These are phyloP conservation scores for Aegilops bicornis DNA, from an alignment of 176 grass and related monocot species.

Conservation along the genomic window DNA sequence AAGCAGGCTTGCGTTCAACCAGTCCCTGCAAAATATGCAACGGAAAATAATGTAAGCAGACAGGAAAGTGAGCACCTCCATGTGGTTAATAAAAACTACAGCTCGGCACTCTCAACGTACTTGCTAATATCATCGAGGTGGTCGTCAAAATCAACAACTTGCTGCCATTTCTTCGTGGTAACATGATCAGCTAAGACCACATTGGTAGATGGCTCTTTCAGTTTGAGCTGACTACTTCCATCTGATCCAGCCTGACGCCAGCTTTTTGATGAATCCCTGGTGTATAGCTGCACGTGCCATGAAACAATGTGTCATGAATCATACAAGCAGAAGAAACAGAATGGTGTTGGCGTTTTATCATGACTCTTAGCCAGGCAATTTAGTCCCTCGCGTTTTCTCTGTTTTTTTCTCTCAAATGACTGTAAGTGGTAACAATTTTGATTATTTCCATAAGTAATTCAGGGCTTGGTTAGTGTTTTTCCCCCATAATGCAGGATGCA, in stretches of 20 bases:
- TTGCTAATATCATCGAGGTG: constrained; percentile 99
- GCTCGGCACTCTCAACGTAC: constrained; percentile 28
- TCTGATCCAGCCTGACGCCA: constrained; percentile 85
- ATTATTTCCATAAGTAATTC: not conserved
- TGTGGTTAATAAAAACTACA: no score
- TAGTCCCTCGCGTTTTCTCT: not conserved
- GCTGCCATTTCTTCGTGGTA: constrained; percentile 77
- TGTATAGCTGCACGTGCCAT: constrained; percentile 67
- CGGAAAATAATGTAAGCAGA: constrained; percentile 13
- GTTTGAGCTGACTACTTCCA: constrained; percentile 62
- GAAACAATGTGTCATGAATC: constrained; percentile 12
- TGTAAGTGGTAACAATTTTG: not conserved
- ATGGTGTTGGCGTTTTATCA: not conserved
- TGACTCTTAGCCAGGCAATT: not conserved
- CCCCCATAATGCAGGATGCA: not conserved
- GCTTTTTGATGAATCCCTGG: constrained; percentile 92
- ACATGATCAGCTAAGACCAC: constrained; percentile 79
- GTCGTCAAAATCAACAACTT: constrained; percentile 93
- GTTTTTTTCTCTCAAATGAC: not conserved
- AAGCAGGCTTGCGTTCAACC: constrained; percentile 78
- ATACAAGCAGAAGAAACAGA: not conserved
- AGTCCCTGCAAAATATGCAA: constrained; percentile 66
- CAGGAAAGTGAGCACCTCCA: not conserved
- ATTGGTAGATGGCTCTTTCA: constrained; percentile 91
- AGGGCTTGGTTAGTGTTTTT: not conserved